phyloP scores from a whole-genome alignment of 2,329 filamentous ascomycete genomes.

The Nemania sp. region DNA sequence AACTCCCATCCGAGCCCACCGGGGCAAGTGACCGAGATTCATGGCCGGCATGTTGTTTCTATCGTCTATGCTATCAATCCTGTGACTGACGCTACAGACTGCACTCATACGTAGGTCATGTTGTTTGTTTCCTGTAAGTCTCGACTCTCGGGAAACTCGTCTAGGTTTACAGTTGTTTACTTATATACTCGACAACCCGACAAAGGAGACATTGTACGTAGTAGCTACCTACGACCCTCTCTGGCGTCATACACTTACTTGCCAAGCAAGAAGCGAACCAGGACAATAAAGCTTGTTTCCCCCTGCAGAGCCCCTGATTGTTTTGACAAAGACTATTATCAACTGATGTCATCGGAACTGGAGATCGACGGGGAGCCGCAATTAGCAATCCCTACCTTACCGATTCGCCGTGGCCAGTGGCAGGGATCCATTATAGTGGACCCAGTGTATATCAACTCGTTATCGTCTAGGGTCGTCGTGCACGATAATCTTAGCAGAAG shows the following conservation, averaged over 20 bases:
- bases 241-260: constrained; percentile 17
- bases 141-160: background rate
- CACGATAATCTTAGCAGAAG: no score
- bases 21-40: background rate
- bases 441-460: no score
- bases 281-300: constrained; percentile 9
- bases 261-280: constrained; percentile 18
- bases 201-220: background rate
- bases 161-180: background rate
- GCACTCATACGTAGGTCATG: background rate
- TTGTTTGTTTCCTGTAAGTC: no score
- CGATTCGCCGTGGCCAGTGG: background rate
- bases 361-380: background rate
- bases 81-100: background rate
- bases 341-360: background rate
- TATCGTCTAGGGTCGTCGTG: no score
- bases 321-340: background rate
- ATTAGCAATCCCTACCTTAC: no score
- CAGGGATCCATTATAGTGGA: no score
- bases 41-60: constrained; percentile 14
- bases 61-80: background rate
- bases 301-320: constrained; percentile 12
- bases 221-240: background rate
- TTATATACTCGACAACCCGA: background rate
- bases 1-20: constrained; percentile 19